A percentile compares a stretch with the other conserved stretches of the same genome.
These are phyloP conservation scores for Kodamaea kaohsiungensis DNA, from an alignment of 805 yeast species.

Conservation along the genomic window DNA sequence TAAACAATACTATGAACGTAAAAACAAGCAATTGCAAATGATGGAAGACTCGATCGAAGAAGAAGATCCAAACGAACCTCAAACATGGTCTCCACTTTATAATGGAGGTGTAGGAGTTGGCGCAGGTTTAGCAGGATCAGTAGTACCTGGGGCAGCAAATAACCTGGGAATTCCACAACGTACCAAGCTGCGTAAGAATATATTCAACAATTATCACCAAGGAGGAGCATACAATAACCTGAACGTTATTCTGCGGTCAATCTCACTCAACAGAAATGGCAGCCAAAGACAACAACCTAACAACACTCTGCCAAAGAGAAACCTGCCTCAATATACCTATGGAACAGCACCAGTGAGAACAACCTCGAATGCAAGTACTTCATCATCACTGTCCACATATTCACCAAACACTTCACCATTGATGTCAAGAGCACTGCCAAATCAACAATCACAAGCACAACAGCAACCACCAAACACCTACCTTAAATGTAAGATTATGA, in stretches of 20 bases:
- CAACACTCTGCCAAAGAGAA: background rate
- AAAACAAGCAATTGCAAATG: background rate
- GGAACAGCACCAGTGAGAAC: conserved; percentile 9
- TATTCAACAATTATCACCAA: conserved; percentile 35
- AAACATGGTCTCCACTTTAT: conserved; percentile 7
- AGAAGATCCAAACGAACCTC: conserved; percentile 10
- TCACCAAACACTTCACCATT: conserved; percentile 10
- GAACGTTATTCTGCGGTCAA: conserved; percentile 2
- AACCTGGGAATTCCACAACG: conserved; percentile 18
- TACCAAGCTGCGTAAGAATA: conserved; percentile 27
- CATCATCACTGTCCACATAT: conserved; percentile 2
- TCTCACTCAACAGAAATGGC: conserved; percentile 3
- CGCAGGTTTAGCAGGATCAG: background rate
- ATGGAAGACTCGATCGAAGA: conserved; percentile 6
- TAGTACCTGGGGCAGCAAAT: background rate
- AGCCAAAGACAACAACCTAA: background rate
- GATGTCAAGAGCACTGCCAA: conserved; percentile 9
- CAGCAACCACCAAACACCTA: background rate
- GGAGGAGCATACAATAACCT: conserved; percentile 10
- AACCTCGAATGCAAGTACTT: conserved; percentile 6
- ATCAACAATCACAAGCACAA: background rate
- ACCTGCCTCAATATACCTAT: conserved; percentile 7
- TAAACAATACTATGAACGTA: conserved; percentile 10
- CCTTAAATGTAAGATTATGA: conserved; percentile 31
- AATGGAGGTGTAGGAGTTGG: conserved; percentile 8